These are phyloP conservation scores for Phytophthora pseudosyringae DNA, from an alignment of 352 stramenopile genomes.

Conservation along the genomic window DNA sequence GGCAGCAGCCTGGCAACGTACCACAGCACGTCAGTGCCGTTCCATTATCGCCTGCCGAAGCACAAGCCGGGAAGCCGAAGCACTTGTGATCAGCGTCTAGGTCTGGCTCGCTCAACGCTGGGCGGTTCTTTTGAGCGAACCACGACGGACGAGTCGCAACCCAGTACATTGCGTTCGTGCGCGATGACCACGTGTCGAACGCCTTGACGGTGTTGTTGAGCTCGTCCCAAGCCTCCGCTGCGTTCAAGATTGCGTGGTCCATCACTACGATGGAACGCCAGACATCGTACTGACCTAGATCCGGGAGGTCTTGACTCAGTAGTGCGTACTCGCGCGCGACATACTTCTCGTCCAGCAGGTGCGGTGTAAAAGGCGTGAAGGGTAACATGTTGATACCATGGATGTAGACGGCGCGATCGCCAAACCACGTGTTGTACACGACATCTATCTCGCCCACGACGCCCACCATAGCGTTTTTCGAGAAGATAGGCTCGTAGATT, in stretches of 20 bases:
- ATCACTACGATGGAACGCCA: slow-evolving; percentile 80
- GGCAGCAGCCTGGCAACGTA: slow-evolving; percentile 76
- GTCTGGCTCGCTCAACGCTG: slow-evolving; percentile 35
- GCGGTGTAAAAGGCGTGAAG: slow-evolving; percentile 75
- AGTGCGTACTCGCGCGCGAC: slow-evolving; percentile 63
- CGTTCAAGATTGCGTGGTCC: slow-evolving; percentile 77
- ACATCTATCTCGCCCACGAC: slow-evolving; percentile 80
- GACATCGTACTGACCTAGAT: slow-evolving; percentile 54
- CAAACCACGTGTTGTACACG: slow-evolving; percentile 90
- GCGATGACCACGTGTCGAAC: slow-evolving; percentile 83
- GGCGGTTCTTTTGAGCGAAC: slow-evolving; percentile 56
- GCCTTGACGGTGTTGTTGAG: slow-evolving; percentile 51
- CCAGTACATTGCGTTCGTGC: slow-evolving; percentile 77
- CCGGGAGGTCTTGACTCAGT: slow-evolving; percentile 50
- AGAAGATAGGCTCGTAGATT: slow-evolving; percentile 81
- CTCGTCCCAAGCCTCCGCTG: slow-evolving; percentile 61
- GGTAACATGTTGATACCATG: slow-evolving; percentile 89
- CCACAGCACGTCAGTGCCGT: slow-evolving; percentile 68
- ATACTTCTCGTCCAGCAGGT: slow-evolving; percentile 66
- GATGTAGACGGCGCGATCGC: slow-evolving; percentile 69
- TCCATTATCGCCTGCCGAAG: slow-evolving; percentile 59
- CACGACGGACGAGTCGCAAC: slow-evolving; percentile 76
- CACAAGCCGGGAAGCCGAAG: slow-evolving; percentile 70
- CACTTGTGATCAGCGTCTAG: slow-evolving; percentile 55
- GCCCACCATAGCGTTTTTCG: slow-evolving; percentile 81